A percentile compares a stretch with the other conserved stretches of the same genome.
Evolutionary conservation across 1,139 yeast species (phyloP).

Genomic region (Pichia sp.): DNA sequence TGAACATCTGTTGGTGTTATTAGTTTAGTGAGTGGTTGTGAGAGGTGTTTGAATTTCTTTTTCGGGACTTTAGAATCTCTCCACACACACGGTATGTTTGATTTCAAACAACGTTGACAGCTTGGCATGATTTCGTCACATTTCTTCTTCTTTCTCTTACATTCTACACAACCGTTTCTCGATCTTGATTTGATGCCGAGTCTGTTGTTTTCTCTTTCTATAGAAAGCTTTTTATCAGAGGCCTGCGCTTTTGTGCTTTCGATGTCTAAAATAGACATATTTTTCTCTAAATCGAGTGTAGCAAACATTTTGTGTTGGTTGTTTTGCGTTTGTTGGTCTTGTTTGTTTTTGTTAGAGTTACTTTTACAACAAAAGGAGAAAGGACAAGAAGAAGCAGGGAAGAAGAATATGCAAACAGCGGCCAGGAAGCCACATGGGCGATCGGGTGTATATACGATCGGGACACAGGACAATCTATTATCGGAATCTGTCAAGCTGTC

Average conservation of each 20-base stretch:
- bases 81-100: conserved; percentile 19
- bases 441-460: too few relatives aligned
- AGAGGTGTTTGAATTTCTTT: neutral
- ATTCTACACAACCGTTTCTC: conserved; percentile 24
- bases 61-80: conserved; percentile 4
- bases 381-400: too few relatives aligned
- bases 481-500: too few relatives aligned
- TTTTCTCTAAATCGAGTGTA: conserved; percentile 9
- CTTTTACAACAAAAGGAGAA: too few relatives aligned
- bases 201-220: conserved; percentile 12
- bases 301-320: conserved; percentile 14
- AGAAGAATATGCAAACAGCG: too few relatives aligned
- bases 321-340: too few relatives aligned
- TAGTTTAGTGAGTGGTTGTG: too few relatives aligned
- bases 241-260: neutral
- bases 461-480: too few relatives aligned
- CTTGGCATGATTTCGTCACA: conserved; percentile 28
- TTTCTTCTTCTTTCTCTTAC: conserved; percentile 26
- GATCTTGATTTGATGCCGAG: conserved; percentile 19
- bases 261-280: conserved; percentile 6
- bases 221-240: neutral
- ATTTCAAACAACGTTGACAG: conserved; percentile 24
- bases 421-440: too few relatives aligned
- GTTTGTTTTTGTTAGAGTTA: too few relatives aligned
- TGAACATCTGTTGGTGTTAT: too few relatives aligned